These are phyloP conservation scores for Nakaseomyces sp. DNA, from an alignment of 1,139 yeast species.

Conservation along the genomic window DNA sequence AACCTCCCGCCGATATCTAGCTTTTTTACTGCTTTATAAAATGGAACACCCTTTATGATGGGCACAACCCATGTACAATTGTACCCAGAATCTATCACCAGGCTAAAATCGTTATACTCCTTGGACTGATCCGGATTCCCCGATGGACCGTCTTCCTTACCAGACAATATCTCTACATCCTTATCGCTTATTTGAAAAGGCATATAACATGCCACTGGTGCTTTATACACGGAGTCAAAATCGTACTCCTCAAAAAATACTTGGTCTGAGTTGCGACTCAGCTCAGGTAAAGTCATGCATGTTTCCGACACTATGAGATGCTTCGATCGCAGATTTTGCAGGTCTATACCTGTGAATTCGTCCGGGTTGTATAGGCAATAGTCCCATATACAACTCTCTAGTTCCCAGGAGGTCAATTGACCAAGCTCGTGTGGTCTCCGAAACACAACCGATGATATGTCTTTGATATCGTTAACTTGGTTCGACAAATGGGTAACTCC, in stretches of 20 bases:
- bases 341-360: conserved; percentile 26
- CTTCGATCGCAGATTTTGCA: conserved; percentile 29
- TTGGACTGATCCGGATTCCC: not conserved
- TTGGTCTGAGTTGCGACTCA: conserved; percentile 82
- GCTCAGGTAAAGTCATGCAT: conserved; percentile 73
- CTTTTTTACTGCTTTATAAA: conserved; percentile 70
- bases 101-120: conserved; percentile 49
- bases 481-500: conserved; percentile 69
- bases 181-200: conserved; percentile 36
- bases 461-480: conserved; percentile 52
- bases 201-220: conserved; percentile 54
- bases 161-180: conserved; percentile 13
- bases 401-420: conserved; percentile 84
- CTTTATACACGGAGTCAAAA: conserved; percentile 44
- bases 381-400: conserved; percentile 92
- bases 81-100: conserved; percentile 84
- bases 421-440: conserved; percentile 85
- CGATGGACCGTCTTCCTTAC: conserved; percentile 12
- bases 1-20: conserved; percentile 71
- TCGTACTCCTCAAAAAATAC: conserved; percentile 92
- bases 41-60: conserved; percentile 66
- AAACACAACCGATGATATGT: conserved; percentile 65
- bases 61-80: conserved; percentile 86
- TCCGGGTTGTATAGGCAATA: conserved; percentile 44
- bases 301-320: conserved; percentile 45